Base-by-base conservation (phyloP, 1,139 yeast species). In the Saccharomyces uvarum region DNA sequence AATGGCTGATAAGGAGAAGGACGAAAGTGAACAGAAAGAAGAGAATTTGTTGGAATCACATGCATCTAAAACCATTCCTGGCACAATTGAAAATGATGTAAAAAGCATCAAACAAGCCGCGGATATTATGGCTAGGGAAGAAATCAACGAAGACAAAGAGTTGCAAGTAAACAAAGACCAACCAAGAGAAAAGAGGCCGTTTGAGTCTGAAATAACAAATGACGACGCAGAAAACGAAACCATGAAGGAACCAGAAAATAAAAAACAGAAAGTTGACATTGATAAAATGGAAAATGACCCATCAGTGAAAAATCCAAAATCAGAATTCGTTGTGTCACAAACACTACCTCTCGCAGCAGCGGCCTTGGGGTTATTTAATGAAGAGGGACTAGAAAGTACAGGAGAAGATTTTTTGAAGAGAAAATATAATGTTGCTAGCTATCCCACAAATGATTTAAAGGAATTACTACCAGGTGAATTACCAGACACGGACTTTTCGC, bases 401-500 rank as follows among this genome's bases (percentile, higher is more conserved):
- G 90, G 89, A 7, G 84, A 82, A 54, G 96, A 87, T 51, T 88
- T 80, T 63, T 71, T 87, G 56, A 87, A 87, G 67, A 79, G 77
- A 61, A 86, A 86, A 67, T 89, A 84, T 64, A 97, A 89, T 1
- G 99, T 95, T 13, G 88, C 95, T 0, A 83, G 93, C 16, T 93
- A 84, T 67, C 99, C 99, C 0, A 81, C 83, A 29, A 77, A 77
- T 49, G 96, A 91, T 66, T 74, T 95, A 49, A 77, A 81, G 61
- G 86, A 84, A 54, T 71, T 86, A 59, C 75, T 95, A 47, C 97
- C 99, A 0, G 99, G 99, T 2, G 81, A 77, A 42, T 84, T 90
- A 28, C 99, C 99, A 8, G 83, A 87, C 68, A 80, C 79, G 54
- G 99, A 93, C 69, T 90, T 88, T 64, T 86, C 97, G 8, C 82